phyloP scores from a whole-genome alignment of 1,139 yeast genomes.

The Yamadazyma taylorii region DNA sequence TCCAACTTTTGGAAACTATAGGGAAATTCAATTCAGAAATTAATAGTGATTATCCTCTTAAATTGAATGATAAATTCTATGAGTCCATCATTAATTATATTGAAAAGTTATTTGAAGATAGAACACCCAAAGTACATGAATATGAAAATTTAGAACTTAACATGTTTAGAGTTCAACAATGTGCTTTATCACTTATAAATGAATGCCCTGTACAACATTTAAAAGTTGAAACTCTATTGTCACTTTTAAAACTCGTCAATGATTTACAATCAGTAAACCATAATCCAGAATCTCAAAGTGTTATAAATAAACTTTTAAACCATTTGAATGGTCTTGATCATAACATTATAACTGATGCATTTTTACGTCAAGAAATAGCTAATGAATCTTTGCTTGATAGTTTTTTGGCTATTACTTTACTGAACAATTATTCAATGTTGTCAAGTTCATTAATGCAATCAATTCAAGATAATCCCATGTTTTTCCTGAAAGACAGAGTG shows the following conservation, averaged over 20 bases:
- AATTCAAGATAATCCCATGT: conserved; percentile 9
- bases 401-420: conserved; percentile 1
- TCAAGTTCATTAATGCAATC: conserved; percentile 4
- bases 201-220: background rate
- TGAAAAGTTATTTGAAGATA: conserved; percentile 28
- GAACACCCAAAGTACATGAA: conserved; percentile 38
- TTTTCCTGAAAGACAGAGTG: conserved; percentile 11
- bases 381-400: conserved; percentile 9
- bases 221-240: conserved; percentile 13
- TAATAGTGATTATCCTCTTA: background rate
- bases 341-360: conserved; percentile 3
- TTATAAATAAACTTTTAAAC: conserved; percentile 2
- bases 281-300: background rate
- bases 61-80: conserved; percentile 22
- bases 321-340: conserved; percentile 4
- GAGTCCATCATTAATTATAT: conserved; percentile 24
- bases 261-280: conserved; percentile 24
- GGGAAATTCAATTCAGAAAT: conserved; percentile 9
- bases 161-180: conserved; percentile 30
- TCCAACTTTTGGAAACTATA: conserved; percentile 27
- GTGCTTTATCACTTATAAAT: conserved; percentile 5
- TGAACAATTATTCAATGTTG: conserved; percentile 1
- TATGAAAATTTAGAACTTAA: conserved; percentile 31
- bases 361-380: conserved; percentile 11
- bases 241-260: conserved; percentile 22